Evolutionary conservation across 1,139 yeast species (phyloP).

Genomic region (Suhomyces bokatorum): DNA sequence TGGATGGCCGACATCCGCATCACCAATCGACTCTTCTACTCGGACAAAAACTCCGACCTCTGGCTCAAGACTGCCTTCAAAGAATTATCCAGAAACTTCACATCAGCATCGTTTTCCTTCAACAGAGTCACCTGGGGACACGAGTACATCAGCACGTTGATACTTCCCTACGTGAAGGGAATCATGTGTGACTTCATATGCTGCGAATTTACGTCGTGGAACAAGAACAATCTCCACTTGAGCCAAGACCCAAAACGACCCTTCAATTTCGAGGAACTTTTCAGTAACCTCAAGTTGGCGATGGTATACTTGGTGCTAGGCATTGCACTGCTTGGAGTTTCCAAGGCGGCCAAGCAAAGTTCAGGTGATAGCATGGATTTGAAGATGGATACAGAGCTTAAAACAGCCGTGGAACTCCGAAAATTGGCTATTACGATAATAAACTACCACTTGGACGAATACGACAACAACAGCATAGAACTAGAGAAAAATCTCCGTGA

Average conservation of each 20-base stretch:
- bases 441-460: slow-evolving; percentile 46
- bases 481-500: slow-evolving; percentile 22
- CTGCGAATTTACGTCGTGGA: slow-evolving; percentile 23
- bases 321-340: slow-evolving; percentile 29
- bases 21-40: slow-evolving; percentile 17
- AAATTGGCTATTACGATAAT: slow-evolving; percentile 38
- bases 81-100: slow-evolving; percentile 21
- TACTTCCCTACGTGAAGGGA: slow-evolving; percentile 33
- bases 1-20: slow-evolving; percentile 35
- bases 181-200: slow-evolving; percentile 36
- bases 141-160: slow-evolving; percentile 33
- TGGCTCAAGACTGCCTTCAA: slow-evolving; percentile 23
- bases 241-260: slow-evolving; percentile 11
- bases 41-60: slow-evolving; percentile 14
- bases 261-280: slow-evolving; percentile 14
- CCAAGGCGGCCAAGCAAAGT: slow-evolving; percentile 11
- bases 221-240: slow-evolving; percentile 8
- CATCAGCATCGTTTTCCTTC: slow-evolving; percentile 25
- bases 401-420: slow-evolving; percentile 38
- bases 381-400: slow-evolving; percentile 28
- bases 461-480: slow-evolving; percentile 33
- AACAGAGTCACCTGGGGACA: slow-evolving; percentile 22
- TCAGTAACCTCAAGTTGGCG: slow-evolving; percentile 26
- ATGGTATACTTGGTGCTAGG: slow-evolving; percentile 31
- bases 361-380: slow-evolving; percentile 16